A percentile compares a stretch with the other conserved stretches of the same genome.
phyloP scores from a whole-genome alignment of 345 rosid species.

The Mangifera indica region DNA sequence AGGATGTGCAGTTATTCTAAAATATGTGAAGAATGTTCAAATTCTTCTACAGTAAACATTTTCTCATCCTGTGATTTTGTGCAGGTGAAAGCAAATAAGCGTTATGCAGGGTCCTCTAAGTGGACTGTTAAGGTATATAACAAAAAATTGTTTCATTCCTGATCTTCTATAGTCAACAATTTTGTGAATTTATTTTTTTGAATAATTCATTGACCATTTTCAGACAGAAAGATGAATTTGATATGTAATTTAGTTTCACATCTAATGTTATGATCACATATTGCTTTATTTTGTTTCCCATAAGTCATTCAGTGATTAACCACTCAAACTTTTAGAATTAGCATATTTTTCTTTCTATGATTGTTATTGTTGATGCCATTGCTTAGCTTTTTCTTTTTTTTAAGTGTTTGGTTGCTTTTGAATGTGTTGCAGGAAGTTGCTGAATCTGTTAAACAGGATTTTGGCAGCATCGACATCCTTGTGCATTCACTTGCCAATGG shows the following conservation, averaged over 20 bases:
- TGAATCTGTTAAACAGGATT: constrained; percentile 81
- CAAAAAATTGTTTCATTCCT: neutral
- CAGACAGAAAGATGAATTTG: neutral
- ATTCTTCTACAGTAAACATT: constrained; percentile 3
- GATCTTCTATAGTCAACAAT: neutral
- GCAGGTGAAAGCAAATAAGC: constrained; percentile 80
- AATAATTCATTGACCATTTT: neutral
- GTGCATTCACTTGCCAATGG: constrained; percentile 97
- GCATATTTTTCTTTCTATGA: neutral
- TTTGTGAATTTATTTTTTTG: neutral
- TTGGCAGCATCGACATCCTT: constrained; percentile 87
- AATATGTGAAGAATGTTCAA: neutral
- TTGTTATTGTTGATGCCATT: too few species aligned
- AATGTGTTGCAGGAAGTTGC: constrained; percentile 69
- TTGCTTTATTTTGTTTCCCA: neutral
- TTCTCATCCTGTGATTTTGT: constrained; percentile 20
- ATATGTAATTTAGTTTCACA: neutral
- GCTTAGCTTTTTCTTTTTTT: too few species aligned
- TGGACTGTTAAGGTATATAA: constrained; percentile 88
- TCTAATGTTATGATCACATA: neutral
- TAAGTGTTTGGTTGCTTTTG: constrained; percentile 13
- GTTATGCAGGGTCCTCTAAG: constrained; percentile 87
- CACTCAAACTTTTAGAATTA: neutral
- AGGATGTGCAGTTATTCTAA: constrained; percentile 15
- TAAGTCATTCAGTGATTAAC: neutral